Base-by-base conservation (phyloP, 805 yeast species). In the Barnettozyma pratensis region DNA sequence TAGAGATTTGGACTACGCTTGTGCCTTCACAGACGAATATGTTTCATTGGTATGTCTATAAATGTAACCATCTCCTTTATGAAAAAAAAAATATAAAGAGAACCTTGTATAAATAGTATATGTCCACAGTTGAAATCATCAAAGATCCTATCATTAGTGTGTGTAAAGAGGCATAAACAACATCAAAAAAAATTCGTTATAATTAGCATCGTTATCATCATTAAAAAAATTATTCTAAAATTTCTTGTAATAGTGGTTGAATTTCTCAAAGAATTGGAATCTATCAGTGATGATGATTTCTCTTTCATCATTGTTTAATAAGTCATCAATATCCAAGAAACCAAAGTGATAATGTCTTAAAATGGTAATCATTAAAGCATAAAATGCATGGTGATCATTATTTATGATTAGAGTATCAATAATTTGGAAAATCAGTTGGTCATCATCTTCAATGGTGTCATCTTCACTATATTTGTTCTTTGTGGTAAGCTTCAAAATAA, bases 271-370 rank as follows among this genome's bases (percentile, higher is more conserved):
- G 44, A 61, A 59, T 47, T 53, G 54, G 44, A 40, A 41, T 12
- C 50, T 46, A 42, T 60, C 63, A 27, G 29, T 39, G 35, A 58
- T 49, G 7, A 39, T 36, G 19, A 51, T 42, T 39, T 44, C 45
- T 10, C 45, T 39, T 7, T 42, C 47, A 3, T 45, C 37, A 14
- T 32, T 38, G 2, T 35, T 37, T 29, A 48, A 41, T 37, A 72
- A 53, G 8, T 61, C 58, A 19, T 59, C 59, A 46, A 71, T 53
- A 47, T 65, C 67, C 41, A 61, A 62, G 51, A 70, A 78, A 2
- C 83, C 83, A 60, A 72, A 76, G 60, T 78, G 82, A 57, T 75
- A 72, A 51, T 77, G 74, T 39, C 73, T 61, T 30, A 77, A 55
- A 4, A 77, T 62, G 27, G 72, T 70, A 35, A 74, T 46, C 5